Evolutionary conservation across 2,329 filamentous ascomycete species (phyloP), one percentile per base, ranked within the genome.

Genomic region (Beauveria rudraprayagi): DNA sequence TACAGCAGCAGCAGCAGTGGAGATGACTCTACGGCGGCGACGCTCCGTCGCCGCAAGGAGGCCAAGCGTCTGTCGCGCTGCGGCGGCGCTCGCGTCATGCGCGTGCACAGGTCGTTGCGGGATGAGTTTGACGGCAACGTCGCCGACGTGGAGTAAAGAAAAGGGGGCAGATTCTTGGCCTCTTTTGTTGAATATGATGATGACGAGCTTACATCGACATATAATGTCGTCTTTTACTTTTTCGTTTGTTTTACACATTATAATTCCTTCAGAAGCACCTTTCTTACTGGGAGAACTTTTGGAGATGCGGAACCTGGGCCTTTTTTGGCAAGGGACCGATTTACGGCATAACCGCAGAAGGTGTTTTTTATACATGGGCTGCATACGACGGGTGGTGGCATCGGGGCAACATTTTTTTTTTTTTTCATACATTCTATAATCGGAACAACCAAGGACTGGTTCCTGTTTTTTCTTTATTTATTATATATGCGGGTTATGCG

Each of bases 1-100:
- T 14, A 14, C 34, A 37, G 34, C 34, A 37, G 34, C 34, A 37
- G 34, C 34, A 37, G 34, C 11, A 37, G 34, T 37, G 34, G 34
- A 37, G 17, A 8, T n/a, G 47, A 34, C 3, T 11, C 30, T 14
- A 16, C 37, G 22, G 47, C 47, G 2, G 41, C 24, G 10, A 28
- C 54, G 9, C 26, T 14, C 30, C 40, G 34, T 4, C 62, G 63
- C 2, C 67, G 63, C 26, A 54, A n/a, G 4, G 68, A 66, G 9
- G 62, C 67, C 55, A 64, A 65, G 55, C 60, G 59, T 54, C 8
- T 62, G 19, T 56, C 43, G 55, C 63, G 24, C 60, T 58, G 34
- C 55, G 53, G 6, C 61, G 48, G 16, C 53, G 61, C 30, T 56
- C 57, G 50, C 37, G 3, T 51, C 9, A 50, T 41, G 8, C 52